Conservation (phyloP, 371 early-diverging fungal genomes). For the Saksenaea oblongispora region DNA sequence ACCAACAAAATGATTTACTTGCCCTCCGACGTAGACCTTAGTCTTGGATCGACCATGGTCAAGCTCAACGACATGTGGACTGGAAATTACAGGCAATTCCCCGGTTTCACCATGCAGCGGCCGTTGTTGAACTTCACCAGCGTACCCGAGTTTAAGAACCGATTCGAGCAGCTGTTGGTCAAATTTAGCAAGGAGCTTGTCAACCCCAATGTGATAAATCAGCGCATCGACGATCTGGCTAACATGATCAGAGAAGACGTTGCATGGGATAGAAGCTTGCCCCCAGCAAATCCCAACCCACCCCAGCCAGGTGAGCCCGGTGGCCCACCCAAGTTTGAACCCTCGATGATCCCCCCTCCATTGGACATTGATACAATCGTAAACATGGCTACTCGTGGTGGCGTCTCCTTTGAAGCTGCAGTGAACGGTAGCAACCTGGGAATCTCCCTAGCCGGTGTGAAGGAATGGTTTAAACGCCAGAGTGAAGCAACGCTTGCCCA, state of each 20-base stretch:
- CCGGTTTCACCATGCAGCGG: constrained; percentile 17
- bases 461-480: constrained; percentile 18
- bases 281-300: constrained; percentile 13
- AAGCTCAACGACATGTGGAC: constrained; percentile 16
- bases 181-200: constrained; percentile 21
- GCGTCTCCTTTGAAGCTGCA: constrained; percentile 15
- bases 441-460: constrained; percentile 16
- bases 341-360: background rate
- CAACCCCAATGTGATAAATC: constrained; percentile 19
- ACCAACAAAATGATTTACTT: constrained; percentile 24
- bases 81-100: constrained; percentile 32
- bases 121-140: constrained; percentile 17
- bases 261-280: constrained; percentile 33
- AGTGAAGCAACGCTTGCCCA: background rate
- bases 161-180: constrained; percentile 21
- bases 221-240: constrained; percentile 25
- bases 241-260: constrained; percentile 38
- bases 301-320: background rate
- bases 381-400: constrained; percentile 6
- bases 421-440: constrained; percentile 21
- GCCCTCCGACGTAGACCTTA: constrained; percentile 37
- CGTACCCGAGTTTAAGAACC: constrained; percentile 20
- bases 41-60: constrained; percentile 25
- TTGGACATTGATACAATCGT: constrained; percentile 4
- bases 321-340: background rate